Conservation (phyloP, 257 asterid genomes). For the Petrea volubilis region DNA sequence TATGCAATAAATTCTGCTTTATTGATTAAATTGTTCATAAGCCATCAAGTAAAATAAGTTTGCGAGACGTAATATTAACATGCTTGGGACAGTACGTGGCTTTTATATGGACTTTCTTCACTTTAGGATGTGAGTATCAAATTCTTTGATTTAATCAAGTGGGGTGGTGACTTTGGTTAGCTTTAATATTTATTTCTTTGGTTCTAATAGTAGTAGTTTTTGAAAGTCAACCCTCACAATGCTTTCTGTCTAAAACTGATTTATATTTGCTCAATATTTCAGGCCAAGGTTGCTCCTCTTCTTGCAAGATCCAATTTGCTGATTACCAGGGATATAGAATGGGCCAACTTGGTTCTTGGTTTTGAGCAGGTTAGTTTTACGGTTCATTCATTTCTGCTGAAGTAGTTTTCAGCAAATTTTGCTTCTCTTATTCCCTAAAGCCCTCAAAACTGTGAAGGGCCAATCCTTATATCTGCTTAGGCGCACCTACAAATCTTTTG, state of each 20-base stretch:
- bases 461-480: no score
- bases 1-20: not conserved
- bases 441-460: not conserved
- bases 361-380: slow-evolving; percentile 82
- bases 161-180: not conserved
- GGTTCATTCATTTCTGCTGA: slow-evolving; percentile 16
- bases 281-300: slow-evolving; percentile 86
- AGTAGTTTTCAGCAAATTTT: not conserved
- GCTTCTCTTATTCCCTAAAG: not conserved
- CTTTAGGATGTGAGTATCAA: not conserved
- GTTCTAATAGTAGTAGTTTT: slow-evolving; percentile 9
- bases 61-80: not conserved
- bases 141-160: not conserved
- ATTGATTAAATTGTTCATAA: not conserved
- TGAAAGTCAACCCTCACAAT: slow-evolving; percentile 7
- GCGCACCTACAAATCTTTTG: not conserved
- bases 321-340: slow-evolving; percentile 97
- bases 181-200: slow-evolving; percentile 5
- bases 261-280: slow-evolving; percentile 29
- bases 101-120: not conserved
- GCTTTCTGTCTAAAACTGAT: slow-evolving; percentile 17
- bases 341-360: slow-evolving; percentile 92
- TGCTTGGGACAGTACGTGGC: not conserved
- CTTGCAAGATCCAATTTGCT: slow-evolving; percentile 95
- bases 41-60: not conserved